Percentiles rank a stretch among this genome's conserved stretches.
These are phyloP conservation scores for Fusarium devonianum DNA, from an alignment of 2,329 filamentous ascomycete species.

Conservation along the genomic window DNA sequence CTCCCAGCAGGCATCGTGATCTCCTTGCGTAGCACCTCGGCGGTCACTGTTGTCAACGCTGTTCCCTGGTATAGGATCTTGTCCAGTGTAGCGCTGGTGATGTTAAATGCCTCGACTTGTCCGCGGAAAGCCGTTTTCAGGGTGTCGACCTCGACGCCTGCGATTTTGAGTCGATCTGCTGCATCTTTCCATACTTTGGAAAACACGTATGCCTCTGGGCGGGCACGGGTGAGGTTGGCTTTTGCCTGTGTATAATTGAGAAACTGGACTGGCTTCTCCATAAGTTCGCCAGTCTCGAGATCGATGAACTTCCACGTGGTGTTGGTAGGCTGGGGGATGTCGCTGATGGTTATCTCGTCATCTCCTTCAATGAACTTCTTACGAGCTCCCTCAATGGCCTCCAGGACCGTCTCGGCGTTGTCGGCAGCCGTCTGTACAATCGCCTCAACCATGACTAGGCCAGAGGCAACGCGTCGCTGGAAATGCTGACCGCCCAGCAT, in stretches of 20 bases:
- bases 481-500: slow-evolving; percentile 45
- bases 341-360: slow-evolving; percentile 40
- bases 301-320: slow-evolving; percentile 41
- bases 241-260: slow-evolving; percentile 36
- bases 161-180: slow-evolving; percentile 34
- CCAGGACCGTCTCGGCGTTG: slow-evolving; percentile 25
- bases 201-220: slow-evolving; percentile 42
- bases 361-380: slow-evolving; percentile 34
- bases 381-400: slow-evolving; percentile 33
- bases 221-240: slow-evolving; percentile 37
- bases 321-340: slow-evolving; percentile 29
- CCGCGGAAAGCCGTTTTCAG: slow-evolving; percentile 33
- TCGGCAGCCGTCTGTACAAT: slow-evolving; percentile 40
- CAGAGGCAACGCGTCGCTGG: slow-evolving; percentile 43
- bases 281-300: slow-evolving; percentile 33
- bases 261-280: slow-evolving; percentile 36
- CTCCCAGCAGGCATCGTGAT: slow-evolving; percentile 38
- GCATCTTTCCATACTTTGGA: slow-evolving; percentile 36
- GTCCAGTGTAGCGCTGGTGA: slow-evolving; percentile 26
- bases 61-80: slow-evolving; percentile 36
- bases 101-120: slow-evolving; percentile 34
- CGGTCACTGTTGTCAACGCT: slow-evolving; percentile 35
- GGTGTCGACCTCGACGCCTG: slow-evolving; percentile 35
- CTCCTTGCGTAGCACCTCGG: slow-evolving; percentile 20
- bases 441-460: slow-evolving; percentile 36